Evolutionary conservation across 805 yeast species (phyloP).

Genomic region (Ogataea populi-albae): DNA sequence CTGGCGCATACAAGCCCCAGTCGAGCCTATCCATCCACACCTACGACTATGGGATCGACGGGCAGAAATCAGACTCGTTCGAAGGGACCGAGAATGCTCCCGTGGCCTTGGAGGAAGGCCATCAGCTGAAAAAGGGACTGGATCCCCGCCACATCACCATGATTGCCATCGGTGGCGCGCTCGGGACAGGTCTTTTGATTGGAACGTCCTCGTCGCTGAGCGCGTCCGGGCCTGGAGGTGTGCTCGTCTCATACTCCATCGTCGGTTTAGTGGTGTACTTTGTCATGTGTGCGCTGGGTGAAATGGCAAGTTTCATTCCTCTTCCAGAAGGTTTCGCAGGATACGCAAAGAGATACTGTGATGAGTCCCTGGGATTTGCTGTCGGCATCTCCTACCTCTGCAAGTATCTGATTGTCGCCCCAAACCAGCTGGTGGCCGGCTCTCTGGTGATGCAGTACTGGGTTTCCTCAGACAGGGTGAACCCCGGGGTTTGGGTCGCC

Average conservation of each 20-base stretch:
- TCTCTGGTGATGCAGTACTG: constrained; percentile 53
- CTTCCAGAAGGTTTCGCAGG: constrained; percentile 56
- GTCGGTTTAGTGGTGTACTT: constrained; percentile 71
- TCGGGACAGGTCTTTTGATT: constrained; percentile 77
- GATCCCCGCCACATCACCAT: constrained; percentile 52
- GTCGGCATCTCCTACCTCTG: constrained; percentile 53
- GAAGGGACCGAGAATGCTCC: constrained; percentile 31
- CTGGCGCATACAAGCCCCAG: constrained; percentile 9
- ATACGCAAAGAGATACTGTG: constrained; percentile 51
- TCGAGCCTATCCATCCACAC: constrained; percentile 32
- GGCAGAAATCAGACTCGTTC: constrained; percentile 37
- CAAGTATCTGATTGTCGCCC: constrained; percentile 51
- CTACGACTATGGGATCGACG: constrained; percentile 46
- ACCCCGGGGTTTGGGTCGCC: constrained; percentile 54
- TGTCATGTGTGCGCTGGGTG: constrained; percentile 58
- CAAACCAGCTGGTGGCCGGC: constrained; percentile 58
- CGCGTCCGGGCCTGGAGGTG: constrained; percentile 68
- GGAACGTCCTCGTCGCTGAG: constrained; percentile 71
- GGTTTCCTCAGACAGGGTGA: constrained; percentile 44
- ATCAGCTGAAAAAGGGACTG: constrained; percentile 42
- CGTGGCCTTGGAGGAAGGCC: constrained; percentile 40
- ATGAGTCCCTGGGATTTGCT: constrained; percentile 54
- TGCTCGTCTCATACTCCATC: constrained; percentile 59
- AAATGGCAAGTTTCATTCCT: constrained; percentile 54
- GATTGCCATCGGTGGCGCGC: constrained; percentile 79